Evolutionary conservation across 2,329 filamentous ascomycete genomes (phyloP), one percentile per base, ranked within the genome.

Genomic region (Torrubiella hemipterigena): DNA sequence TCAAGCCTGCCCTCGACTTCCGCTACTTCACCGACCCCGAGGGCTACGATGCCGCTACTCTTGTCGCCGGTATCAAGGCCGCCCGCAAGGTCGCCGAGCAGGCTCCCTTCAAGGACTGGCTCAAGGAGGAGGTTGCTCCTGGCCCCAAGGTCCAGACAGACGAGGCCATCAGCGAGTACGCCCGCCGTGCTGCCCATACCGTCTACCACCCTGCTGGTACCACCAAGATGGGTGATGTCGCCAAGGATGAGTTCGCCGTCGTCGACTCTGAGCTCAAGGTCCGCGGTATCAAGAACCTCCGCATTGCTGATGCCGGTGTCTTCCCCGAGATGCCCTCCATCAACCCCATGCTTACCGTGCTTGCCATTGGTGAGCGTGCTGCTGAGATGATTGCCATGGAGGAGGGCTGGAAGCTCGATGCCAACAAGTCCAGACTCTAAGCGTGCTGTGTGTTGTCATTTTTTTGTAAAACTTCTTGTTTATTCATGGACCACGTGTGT

Each of bases 181-280:
- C 81, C 21, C 72, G 85, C 28, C 71, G 75, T 27, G 85, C 71
- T 5, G 84, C 84, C 5, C 85, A 93, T 56, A 93, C 85, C 2
- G 84, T 93, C 18, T 93, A 93, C 58, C 85, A 93, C 56, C 85
- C 85, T 0, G 80, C 81, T 10, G 85, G 85, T 31, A 93, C 85
- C 13, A 91, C 84, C 33, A 86, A 86, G 67, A 93, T 93, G 85
- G 84, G 84, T 20, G 76, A 87, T 47, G 58, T 81, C 5, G 54
- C 53, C 34, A 69, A 62, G 32, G 82, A 93, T 50, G 59, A 70
- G 30, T 59, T 77, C 52, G 84, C 83, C 5, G 86, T 93, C 14
- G 85, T 93, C n/a, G 80, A 91, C 49, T 67, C 69, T 17, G 64
- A 78, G 49, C 58, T 93, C 39, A 79, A 72, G 59, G 63, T 93